Conservation (phyloP, 2,329 filamentous ascomycete species). For the Nigrospora osmanthi region DNA sequence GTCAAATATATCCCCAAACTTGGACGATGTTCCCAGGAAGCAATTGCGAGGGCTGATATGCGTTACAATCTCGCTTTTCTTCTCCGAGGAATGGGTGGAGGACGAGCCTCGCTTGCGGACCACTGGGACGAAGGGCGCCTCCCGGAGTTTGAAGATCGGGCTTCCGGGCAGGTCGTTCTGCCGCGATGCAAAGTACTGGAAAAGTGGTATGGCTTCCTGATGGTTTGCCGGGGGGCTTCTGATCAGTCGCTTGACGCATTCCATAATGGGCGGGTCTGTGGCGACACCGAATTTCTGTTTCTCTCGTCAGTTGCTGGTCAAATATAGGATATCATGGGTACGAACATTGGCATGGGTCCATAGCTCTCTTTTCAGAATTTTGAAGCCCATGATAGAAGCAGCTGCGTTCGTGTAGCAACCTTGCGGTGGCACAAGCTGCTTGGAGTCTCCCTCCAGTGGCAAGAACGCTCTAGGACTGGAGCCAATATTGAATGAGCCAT, state of each 20-base stretch:
- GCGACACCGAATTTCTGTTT: conserved; percentile 70
- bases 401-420: conserved; percentile 77
- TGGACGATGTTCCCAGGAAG: conserved; percentile 65
- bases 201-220: conserved; percentile 61
- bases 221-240: conserved; percentile 62
- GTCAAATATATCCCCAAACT: conserved; percentile 87
- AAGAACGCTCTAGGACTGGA: conserved; percentile 53
- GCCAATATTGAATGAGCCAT: conserved; percentile 55
- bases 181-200: conserved; percentile 76
- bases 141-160: conserved; percentile 51
- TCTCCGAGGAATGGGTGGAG: conserved; percentile 22
- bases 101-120: conserved; percentile 12
- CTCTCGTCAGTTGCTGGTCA: neutral
- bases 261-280: conserved; percentile 69
- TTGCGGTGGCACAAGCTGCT: conserved; percentile 60
- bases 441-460: conserved; percentile 61
- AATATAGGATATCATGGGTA: neutral
- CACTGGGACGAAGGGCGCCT: conserved; percentile 67
- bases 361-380: conserved; percentile 69
- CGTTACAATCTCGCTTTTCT: conserved; percentile 30
- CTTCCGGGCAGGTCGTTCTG: conserved; percentile 63
- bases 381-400: conserved; percentile 72
- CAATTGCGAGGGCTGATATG: conserved; percentile 64
- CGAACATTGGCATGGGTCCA: conserved; percentile 60
- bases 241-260: conserved; percentile 68